These are phyloP conservation scores for Raddia guianensis DNA, from an alignment of 176 grass and related monocot species.

Conservation along the genomic window DNA sequence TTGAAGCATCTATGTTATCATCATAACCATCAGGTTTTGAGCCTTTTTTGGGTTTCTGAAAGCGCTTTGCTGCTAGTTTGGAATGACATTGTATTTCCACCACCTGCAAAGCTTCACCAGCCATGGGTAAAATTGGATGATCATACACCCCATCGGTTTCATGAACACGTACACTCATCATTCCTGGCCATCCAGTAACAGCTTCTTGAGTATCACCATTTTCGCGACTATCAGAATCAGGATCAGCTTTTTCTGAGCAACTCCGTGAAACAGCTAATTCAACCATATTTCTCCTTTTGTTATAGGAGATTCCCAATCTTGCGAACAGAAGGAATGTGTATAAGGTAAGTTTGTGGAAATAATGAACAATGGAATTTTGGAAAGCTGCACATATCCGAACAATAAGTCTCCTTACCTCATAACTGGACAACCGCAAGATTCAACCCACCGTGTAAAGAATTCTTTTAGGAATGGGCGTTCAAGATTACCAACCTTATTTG, in stretches of 20 bases:
- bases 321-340: conserved; percentile 33
- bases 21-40: conserved; percentile 87
- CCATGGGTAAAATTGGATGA: conserved; percentile 86
- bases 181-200: conserved; percentile 89
- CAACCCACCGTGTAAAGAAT: conserved; percentile 95
- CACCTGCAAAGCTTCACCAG: conserved; percentile 88
- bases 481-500: conserved; percentile 94
- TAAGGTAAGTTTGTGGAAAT: conserved; percentile 16
- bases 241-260: conserved; percentile 62
- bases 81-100: conserved; percentile 95
- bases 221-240: conserved; percentile 47
- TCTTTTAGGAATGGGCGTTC: conserved; percentile 99
- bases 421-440: conserved; percentile 87
- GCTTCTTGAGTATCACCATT: conserved; percentile 75
- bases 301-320: conserved; percentile 95
- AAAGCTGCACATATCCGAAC: conserved; percentile 11
- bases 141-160: conserved; percentile 89
- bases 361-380: conserved; percentile 20
- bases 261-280: conserved; percentile 82
- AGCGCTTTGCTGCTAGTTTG: conserved; percentile 80
- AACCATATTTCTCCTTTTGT: conserved; percentile 88
- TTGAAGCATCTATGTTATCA: conserved; percentile 82
- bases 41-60: conserved; percentile 88
- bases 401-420: conserved; percentile 64
- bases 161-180: conserved; percentile 96